These are phyloP conservation scores for Coemansia sp. DNA, from an alignment of 371 early-diverging fungal genomes.

Conservation along the genomic window DNA sequence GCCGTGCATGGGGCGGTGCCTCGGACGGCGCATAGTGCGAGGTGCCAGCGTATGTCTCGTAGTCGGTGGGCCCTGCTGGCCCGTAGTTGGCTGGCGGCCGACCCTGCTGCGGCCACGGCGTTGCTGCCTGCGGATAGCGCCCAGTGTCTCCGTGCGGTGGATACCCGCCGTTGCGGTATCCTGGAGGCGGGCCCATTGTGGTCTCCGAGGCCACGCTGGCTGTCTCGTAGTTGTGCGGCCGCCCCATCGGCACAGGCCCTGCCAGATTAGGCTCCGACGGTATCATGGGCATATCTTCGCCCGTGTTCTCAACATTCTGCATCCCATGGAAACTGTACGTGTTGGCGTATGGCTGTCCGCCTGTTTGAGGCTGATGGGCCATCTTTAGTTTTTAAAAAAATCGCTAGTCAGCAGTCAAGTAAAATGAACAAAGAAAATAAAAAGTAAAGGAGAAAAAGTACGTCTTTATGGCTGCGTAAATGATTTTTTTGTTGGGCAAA, in stretches of 20 bases:
- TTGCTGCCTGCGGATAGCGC: neutral
- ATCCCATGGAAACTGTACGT: conserved; percentile 43
- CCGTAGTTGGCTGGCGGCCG: conserved; percentile 5
- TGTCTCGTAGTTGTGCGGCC: conserved; percentile 12
- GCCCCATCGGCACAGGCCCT: conserved; percentile 1
- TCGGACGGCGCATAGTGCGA: neutral
- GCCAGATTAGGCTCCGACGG: conserved; percentile 1
- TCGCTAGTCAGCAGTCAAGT: neutral
- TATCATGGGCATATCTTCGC: conserved; percentile 14
- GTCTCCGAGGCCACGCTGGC: conserved; percentile 15
- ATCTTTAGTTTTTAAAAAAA: neutral
- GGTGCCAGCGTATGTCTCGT: conserved; percentile 1
- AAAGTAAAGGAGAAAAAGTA: neutral
- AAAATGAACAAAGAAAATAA: conserved; percentile 6
- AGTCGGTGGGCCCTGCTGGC: neutral
- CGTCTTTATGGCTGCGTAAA: neutral
- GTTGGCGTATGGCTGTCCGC: conserved; percentile 7
- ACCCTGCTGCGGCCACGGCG: conserved; percentile 17
- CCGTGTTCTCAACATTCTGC: conserved; percentile 20
- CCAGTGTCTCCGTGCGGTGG: neutral
- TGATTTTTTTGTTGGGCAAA: neutral
- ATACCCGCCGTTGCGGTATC: conserved; percentile 1
- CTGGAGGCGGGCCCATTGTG: neutral
- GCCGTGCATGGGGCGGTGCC: conserved; percentile 4
- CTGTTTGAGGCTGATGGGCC: conserved; percentile 18